These are phyloP conservation scores for Microbotryomycetes sp. DNA, from an alignment of 1,284 basidiomycete genomes.

Conservation along the genomic window DNA sequence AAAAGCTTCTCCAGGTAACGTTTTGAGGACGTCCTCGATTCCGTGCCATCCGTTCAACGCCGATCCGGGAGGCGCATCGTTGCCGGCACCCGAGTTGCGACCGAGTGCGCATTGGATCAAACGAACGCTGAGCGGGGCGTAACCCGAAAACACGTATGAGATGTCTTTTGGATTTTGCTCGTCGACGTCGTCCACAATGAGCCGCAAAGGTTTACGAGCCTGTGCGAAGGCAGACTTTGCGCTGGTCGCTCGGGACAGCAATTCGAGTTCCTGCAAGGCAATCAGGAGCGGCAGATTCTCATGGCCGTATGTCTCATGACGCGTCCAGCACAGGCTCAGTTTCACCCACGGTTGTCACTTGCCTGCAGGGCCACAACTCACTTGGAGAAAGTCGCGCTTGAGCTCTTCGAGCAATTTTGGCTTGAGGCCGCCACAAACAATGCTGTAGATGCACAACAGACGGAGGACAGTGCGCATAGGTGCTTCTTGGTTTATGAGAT, in stretches of 20 bases:
- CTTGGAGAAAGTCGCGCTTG: slow-evolving; percentile 87
- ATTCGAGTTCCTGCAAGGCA: slow-evolving; percentile 63
- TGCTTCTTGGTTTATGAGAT: slow-evolving; percentile 74
- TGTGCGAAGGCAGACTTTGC: slow-evolving; percentile 54
- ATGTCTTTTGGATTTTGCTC: slow-evolving; percentile 74
- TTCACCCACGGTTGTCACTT: slow-evolving; percentile 9
- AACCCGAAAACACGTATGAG: slow-evolving; percentile 92
- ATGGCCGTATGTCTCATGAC: slow-evolving; percentile 80
- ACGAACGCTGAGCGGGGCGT: slow-evolving; percentile 85
- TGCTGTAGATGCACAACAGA: slow-evolving; percentile 74
- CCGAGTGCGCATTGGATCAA: slow-evolving; percentile 84
- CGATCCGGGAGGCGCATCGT: slow-evolving; percentile 50
- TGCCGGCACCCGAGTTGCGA: slow-evolving; percentile 48
- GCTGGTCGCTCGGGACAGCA: slow-evolving; percentile 45
- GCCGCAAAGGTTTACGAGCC: slow-evolving; percentile 75
- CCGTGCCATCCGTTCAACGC: slow-evolving; percentile 87
- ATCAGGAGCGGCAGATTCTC: slow-evolving; percentile 77
- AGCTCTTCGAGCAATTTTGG: slow-evolving; percentile 76
- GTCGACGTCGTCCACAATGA: slow-evolving; percentile 82
- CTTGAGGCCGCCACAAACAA: slow-evolving; percentile 81
- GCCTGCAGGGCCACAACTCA: slow-evolving; percentile 42
- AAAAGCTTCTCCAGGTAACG: slow-evolving; percentile 76
- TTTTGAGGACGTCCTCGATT: slow-evolving; percentile 79
- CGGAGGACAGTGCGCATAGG: slow-evolving; percentile 71
- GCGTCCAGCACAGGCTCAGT: too few species aligned